Percentiles rank a stretch among this genome's conserved stretches.
Evolutionary conservation across 228 moss, liverwort and hornwort genomes (phyloP).

Genomic region (Sphagnum fallax): DNA sequence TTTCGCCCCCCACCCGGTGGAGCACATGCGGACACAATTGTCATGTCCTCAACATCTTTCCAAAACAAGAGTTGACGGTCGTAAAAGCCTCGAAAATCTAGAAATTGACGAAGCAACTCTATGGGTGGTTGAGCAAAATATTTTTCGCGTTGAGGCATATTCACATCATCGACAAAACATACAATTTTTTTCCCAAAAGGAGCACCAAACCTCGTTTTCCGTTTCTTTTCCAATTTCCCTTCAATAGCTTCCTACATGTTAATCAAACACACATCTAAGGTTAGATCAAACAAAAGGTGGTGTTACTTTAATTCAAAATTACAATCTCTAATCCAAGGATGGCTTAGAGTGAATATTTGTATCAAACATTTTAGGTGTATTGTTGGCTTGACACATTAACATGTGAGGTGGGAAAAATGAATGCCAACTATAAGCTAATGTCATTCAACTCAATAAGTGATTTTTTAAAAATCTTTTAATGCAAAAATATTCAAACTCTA

Average conservation of each 20-base stretch:
- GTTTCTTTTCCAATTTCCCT: constrained; percentile 81
- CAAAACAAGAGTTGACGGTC: constrained; percentile 77
- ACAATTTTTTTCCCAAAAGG: constrained; percentile 70
- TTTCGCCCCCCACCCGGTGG: constrained; percentile 87
- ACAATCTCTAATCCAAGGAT: no score
- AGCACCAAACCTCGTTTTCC: constrained; percentile 70
- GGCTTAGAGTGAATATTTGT: no score
- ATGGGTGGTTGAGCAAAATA: constrained; percentile 91
- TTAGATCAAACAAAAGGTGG: no score
- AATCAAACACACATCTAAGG: no score
- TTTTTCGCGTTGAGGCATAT: constrained; percentile 84
- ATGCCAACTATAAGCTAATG: no score
- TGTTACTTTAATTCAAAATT: no score
- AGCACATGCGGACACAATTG: constrained; percentile 68
- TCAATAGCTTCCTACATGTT: constrained; percentile 74
- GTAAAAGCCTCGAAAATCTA: constrained; percentile 79
- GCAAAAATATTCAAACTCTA: no score
- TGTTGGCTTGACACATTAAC: no score
- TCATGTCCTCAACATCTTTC: constrained; percentile 92
- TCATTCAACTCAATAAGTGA: no score
- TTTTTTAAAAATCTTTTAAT: no score
- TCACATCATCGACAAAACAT: constrained; percentile 88
- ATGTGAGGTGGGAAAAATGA: no score
- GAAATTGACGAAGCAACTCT: constrained; percentile 72
- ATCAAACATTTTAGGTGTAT: no score